Conservation (phyloP, 441 rosid species). For the Populus trichocarpa region DNA sequence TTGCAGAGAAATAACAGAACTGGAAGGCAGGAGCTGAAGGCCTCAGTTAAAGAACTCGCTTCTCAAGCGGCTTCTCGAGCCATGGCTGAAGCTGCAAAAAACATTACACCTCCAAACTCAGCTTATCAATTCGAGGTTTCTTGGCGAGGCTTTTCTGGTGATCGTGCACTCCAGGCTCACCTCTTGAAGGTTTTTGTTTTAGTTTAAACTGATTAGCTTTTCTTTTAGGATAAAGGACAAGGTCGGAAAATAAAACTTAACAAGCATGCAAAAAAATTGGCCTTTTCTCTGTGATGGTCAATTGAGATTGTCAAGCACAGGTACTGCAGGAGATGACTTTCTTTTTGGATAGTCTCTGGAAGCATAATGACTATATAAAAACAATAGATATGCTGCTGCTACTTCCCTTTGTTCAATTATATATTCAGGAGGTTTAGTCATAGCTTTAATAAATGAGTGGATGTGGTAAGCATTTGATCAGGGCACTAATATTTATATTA, state of each 20-base stretch:
- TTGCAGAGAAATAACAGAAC: conserved; percentile 38
- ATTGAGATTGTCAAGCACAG: neutral
- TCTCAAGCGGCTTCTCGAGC: conserved; percentile 76
- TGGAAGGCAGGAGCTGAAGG: conserved; percentile 44
- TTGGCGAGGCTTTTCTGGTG: conserved; percentile 78
- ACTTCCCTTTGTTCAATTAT: neutral
- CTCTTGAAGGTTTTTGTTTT: conserved; percentile 63
- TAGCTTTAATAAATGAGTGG: neutral
- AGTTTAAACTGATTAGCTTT: neutral
- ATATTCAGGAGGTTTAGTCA: neutral
- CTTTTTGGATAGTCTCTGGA: neutral
- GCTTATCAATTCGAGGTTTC: conserved; percentile 87
- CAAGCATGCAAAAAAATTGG: neutral
- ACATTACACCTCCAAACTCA: conserved; percentile 62
- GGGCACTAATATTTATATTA: neutral
- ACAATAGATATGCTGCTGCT: neutral
- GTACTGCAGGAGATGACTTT: neutral
- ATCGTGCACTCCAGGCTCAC: conserved; percentile 49
- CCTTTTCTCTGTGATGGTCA: neutral
- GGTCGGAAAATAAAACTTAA: neutral
- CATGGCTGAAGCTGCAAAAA: conserved; percentile 65
- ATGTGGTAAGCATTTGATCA: neutral
- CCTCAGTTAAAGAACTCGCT: conserved; percentile 85
- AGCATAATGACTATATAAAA: neutral
- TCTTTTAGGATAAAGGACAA: neutral